Base-by-base conservation (phyloP, 83 land plant species). In the Picea mariana region DNA sequence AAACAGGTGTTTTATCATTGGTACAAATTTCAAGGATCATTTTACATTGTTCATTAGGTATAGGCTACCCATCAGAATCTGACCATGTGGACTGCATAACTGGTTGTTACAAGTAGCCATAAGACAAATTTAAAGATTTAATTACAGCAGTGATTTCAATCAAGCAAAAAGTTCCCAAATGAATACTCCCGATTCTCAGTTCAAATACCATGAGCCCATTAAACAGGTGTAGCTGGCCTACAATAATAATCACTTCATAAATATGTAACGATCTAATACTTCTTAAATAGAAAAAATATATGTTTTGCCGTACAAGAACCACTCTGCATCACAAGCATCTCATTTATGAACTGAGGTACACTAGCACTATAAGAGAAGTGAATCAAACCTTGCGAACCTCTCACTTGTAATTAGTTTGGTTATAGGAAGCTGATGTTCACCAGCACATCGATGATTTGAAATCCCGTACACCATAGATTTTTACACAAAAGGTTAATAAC, bases 321-420 rank as follows among this genome's bases (percentile, higher is more conserved):
- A 44, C 75, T 18, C 2, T 18, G 23, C 75, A 71, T 71, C 1
- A 72, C 49, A 71, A 17, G 75, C 75, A 71, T 38, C 23, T 72
- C 55, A 42, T 16, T 52, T 52, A 38, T 9, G 76, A 72, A 73
- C 24, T 73, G 77, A 73, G 75, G 75, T 40, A 47, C 77, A 73
- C 20, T 6, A 17, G 49, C 42, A 40, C 2, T 3, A 38, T 6
- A 42, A 20, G 49, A 42, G 52, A 71, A 20, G 6, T 20, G 77
- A 73, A 40, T n/a, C 9, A 20, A 73, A 73, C 11, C 55, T 44
- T 73, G 55, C 9, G 13, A 73, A 73, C 11, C 55, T 44, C 47
- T 73, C 26, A 8, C 55, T 44, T 42, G 7, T 44, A 73, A 44
- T 44, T 42, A 73, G 12, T 21, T 73, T 38, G 55, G 23, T 73